phyloP scores from a whole-genome alignment of 352 stramenopile genomes.

The Globisporangium acanthophoron region DNA sequence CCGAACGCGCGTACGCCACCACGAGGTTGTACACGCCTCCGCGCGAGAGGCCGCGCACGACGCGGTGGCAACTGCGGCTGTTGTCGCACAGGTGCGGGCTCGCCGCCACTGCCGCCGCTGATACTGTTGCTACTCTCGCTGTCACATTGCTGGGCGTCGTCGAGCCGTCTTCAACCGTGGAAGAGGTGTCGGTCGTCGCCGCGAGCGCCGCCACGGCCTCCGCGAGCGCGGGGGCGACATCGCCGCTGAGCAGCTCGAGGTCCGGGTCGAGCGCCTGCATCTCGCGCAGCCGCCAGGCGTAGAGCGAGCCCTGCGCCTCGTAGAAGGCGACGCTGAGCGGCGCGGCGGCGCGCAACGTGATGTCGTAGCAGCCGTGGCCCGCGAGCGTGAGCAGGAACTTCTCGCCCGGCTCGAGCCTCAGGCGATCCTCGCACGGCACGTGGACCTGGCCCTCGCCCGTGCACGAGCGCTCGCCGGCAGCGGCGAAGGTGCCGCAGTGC shows the following conservation, averaged over 20 bases:
- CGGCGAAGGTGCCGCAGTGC: not conserved
- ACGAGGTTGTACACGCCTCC: slow-evolving; percentile 37
- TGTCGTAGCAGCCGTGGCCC: slow-evolving; percentile 47
- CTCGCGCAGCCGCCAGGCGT: slow-evolving; percentile 14
- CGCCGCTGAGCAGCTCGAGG: not conserved
- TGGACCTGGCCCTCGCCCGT: slow-evolving; percentile 36
- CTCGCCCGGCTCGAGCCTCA: slow-evolving; percentile 32
- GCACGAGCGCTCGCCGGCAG: slow-evolving; percentile 20
- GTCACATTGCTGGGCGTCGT: not conserved
- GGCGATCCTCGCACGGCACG: slow-evolving; percentile 44
- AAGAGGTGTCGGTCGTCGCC: not conserved
- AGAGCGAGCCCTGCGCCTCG: slow-evolving; percentile 21
- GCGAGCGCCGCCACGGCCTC: not conserved
- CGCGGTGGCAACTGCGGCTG: slow-evolving; percentile 23
- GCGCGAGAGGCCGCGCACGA: slow-evolving; percentile 29
- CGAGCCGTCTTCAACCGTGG: not conserved
- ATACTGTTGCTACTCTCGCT: not conserved
- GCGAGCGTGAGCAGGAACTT: slow-evolving; percentile 52
- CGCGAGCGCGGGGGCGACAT: not conserved
- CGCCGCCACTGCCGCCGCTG: not conserved
- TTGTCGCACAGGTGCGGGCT: slow-evolving; percentile 23
- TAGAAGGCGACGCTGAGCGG: slow-evolving; percentile 56
- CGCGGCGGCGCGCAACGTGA: slow-evolving; percentile 27
- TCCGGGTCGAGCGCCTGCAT: slow-evolving; percentile 12
- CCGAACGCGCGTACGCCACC: slow-evolving; percentile 23